Base-by-base conservation (phyloP, 345 rosid species). In the Laguncularia racemosa region DNA sequence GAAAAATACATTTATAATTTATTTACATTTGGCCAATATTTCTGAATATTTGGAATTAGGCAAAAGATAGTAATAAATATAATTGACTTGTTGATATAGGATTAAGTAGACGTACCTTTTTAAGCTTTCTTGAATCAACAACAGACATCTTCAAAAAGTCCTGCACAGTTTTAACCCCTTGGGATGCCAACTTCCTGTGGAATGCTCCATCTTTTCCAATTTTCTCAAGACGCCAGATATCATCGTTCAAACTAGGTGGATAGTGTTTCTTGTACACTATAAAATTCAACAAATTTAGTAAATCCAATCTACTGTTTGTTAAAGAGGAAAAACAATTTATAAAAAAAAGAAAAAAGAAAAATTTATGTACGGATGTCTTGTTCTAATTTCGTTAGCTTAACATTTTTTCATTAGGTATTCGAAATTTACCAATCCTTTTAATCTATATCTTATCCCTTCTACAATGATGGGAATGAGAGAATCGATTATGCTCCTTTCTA, bases 201-300 rank as follows among this genome's bases (percentile, higher is more conserved):
- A 86, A 84, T 54, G 81, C 79, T 52, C 97, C 95, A 33, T 68
- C 88, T 77, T 83, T 87, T n/a, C 88, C 82, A 20, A 90, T 86
- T 77, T 81, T 86, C 71, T 78, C 77, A 12, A 89, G 84, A 33
- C 96, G 81, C 96, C 96, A 89, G 20, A 89, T 95, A 51, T 90
- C 87, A 58, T 90, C 97, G 10, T 72, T 72, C 52, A 90, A 60
- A 77, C 51, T 66, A 45, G 97, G 97, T 47, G 97, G 97, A 70
- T 86, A 71, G 70, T 90, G 92, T 70, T 90, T 90, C 88, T 78
- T 83, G 79, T 84, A 86, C 75, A 87, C 97, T 90, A 59, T 65
- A 63, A 50, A 52, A 23, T 23, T 46, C 58, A 52, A 23, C 48
- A 49, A 52, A 19, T 33, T 33, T 33, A 7, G 9, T 7, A 7